Evolutionary conservation across 495 filamentous ascomycete species (phyloP), one percentile per base, ranked within the genome.

Genomic region (Glonium stellatum): DNA sequence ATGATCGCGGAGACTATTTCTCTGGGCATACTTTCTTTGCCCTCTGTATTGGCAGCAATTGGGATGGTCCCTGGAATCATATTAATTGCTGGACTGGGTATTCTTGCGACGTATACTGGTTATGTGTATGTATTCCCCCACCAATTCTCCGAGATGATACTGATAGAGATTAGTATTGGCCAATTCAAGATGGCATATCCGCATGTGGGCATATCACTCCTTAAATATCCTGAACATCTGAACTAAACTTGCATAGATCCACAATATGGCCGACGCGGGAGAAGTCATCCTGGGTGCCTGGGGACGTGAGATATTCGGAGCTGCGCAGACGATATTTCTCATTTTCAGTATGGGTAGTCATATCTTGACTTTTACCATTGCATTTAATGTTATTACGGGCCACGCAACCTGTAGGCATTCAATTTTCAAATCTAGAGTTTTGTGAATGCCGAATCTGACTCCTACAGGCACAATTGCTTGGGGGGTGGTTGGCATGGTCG

Each of bases 291-390:
- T 83, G 65, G 87, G 86, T 9, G 70, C 62, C 4, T 68, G 82
- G 35, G 87, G 86, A 0, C 82, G 84, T 48, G 84, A 87, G 61
- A 63, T 91, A n/a, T 69, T 86, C 59, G 83, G 84, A 12, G 70
- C 70, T 52, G 83, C 80, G 60, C 84, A 87, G 69, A 77, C 80
- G 22, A 60, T 88, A 42, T 84, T 90, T 71, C 76, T 90, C 39
- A 70, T 87, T 31, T 90, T 92, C 74, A 81, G 87, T 67, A 86
- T 89, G 76, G 87, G 79, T 18, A 84, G 82, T 13, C 88, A 92
- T 66, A 79, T 89, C 52, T 72, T 90, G 54, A 87, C 84, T 0
- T 89, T 88, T 63, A 80, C 79, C 10, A 86, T 91, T 59, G 82
- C 83, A 69, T 80, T 90, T 70, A 84, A 84, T 55, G 80, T 77